Evolutionary conservation across 768 basidiomycete genomes (phyloP), one percentile per base, ranked within the genome.

Genomic region (Lanmaoa pseudosensibilis): DNA sequence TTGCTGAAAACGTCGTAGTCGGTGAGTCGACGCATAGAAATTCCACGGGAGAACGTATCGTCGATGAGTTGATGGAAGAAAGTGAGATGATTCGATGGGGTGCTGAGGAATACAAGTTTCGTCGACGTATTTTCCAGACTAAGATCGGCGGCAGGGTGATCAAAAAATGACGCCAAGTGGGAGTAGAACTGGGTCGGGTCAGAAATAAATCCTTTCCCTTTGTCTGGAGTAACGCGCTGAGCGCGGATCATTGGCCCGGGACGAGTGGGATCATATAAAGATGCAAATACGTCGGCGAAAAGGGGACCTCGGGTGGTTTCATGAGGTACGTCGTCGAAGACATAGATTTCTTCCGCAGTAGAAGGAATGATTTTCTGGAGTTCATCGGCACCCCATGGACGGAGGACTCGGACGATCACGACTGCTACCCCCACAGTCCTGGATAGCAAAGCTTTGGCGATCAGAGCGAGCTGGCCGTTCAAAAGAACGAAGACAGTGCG

Each of bases 1-100:
- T 82, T 86, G 21, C 88, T 89, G 73, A 89, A 86, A 33, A 83
- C 82, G 67, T 96, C 93, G 71, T 87, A 77, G 56, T 86, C 84
- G 18, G 82, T 82, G 33, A 90, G 74, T 43, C 85, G 81, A 57
- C 87, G 86, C 18, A 84, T 75, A 5, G 75, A 69, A 21, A 93
- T 77, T 3, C 74, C 70, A 18, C 73, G 75, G 34, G 79, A 73
- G 39, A 93, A 78, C 11, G 90, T 77, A 46, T 87, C 78, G 62
- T 84, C 83, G 43, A 84, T 70, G 54, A 75, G 69, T 12, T 77
- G 70, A 12, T 84, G 77, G 51, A 85, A 73, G 36, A 73, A 61
- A n/a, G 83, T 63, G n/a, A 83, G 68, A 23, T 78, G 59, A 19
- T 77, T 70, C 13, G 72, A 63, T 2, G 82, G 78, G 12, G 76